Conservation (phyloP, 495 filamentous ascomycete genomes). For the Aspergillus bertholletiae region DNA sequence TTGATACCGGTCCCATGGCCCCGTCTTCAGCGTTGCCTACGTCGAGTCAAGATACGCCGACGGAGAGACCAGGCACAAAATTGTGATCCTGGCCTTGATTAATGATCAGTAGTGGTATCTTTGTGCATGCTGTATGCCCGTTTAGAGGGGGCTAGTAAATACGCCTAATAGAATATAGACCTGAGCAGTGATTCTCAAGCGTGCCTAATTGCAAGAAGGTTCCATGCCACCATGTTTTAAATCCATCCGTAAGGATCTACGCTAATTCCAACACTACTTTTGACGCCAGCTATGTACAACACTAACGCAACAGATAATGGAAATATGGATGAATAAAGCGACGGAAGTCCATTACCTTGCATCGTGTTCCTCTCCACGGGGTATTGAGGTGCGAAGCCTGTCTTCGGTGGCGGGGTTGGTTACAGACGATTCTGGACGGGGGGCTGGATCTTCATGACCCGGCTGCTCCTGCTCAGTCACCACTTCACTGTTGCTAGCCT, state of each 20-base stretch:
- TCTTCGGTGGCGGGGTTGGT: background rate
- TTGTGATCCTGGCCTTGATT: background rate
- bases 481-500: background rate
- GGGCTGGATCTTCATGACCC: background rate
- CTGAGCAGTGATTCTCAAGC: background rate
- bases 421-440: slow-evolving; percentile 3
- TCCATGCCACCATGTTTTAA: background rate
- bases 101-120: too few relatives aligned
- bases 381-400: slow-evolving; percentile 8
- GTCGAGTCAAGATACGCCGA: slow-evolving; percentile 3
- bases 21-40: slow-evolving; percentile 11
- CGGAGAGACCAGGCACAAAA: slow-evolving; percentile 8
- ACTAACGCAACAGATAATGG: background rate
- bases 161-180: background rate
- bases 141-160: background rate
- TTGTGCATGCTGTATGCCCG: too few relatives aligned
- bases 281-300: background rate
- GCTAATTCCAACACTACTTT: slow-evolving; percentile 1
- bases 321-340: background rate
- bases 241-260: background rate
- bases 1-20: slow-evolving; percentile 47
- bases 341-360: background rate
- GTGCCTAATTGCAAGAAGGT: background rate
- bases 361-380: slow-evolving; percentile 8
- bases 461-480: background rate